These are phyloP conservation scores for Arthrobotrys pseudoclavata DNA, from an alignment of 2,329 filamentous ascomycete genomes.

Conservation along the genomic window DNA sequence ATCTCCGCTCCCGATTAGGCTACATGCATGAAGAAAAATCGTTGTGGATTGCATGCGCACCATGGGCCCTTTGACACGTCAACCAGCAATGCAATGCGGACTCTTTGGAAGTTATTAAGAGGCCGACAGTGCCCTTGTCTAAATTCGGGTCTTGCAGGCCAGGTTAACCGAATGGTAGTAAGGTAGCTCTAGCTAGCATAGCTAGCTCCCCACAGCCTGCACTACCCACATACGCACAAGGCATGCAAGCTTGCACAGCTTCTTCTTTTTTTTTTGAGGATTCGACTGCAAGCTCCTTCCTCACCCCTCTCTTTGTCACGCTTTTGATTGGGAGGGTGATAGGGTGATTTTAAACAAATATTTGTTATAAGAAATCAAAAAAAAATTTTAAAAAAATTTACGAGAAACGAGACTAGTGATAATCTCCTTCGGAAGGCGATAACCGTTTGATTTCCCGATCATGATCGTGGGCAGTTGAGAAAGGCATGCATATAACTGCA, in stretches of 20 bases:
- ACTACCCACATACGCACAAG: neutral
- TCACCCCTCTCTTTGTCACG: slow-evolving; percentile 10
- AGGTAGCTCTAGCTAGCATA: slow-evolving; percentile 14
- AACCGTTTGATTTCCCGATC: neutral
- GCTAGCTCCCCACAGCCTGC: slow-evolving; percentile 24
- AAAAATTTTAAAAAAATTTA: no score
- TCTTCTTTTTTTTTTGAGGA: neutral
- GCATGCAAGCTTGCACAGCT: neutral
- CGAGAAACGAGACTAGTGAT: neutral
- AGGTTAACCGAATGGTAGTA: slow-evolving; percentile 33
- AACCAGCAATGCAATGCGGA: slow-evolving; percentile 55
- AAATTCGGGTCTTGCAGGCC: slow-evolving; percentile 36
- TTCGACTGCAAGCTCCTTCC: neutral
- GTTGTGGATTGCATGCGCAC: slow-evolving; percentile 58
- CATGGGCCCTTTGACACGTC: slow-evolving; percentile 56
- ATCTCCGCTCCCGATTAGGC: slow-evolving; percentile 47
- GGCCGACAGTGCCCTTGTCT: slow-evolving; percentile 20
- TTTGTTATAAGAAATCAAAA: neutral
- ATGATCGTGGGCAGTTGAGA: neutral
- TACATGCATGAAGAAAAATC: slow-evolving; percentile 50
- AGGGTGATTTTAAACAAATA: neutral
- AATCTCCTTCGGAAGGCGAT: neutral
- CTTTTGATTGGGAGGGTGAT: slow-evolving; percentile 19
- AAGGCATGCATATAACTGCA: slow-evolving; percentile 17
- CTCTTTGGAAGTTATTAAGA: slow-evolving; percentile 27